phyloP scores from a whole-genome alignment of 78 protist genomes.

The Anaeramoeba ignava region DNA sequence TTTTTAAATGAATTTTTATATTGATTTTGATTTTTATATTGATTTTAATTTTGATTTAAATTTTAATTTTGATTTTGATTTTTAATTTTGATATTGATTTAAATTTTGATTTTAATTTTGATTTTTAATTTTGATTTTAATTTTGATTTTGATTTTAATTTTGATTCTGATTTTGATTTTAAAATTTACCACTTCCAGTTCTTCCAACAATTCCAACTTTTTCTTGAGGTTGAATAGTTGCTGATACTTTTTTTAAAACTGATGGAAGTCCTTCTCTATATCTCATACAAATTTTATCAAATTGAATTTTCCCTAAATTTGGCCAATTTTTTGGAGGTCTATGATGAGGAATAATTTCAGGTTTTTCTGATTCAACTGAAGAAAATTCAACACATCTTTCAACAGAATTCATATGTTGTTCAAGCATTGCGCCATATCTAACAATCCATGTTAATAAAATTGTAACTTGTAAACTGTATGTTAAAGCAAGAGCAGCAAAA shows the following conservation, averaged over 20 bases:
- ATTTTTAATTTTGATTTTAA: too few relatives aligned
- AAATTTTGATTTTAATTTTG: too few relatives aligned
- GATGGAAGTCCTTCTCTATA: background rate
- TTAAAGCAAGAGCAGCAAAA: slow-evolving; percentile 15
- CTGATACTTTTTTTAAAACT: background rate
- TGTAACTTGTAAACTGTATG: slow-evolving; percentile 1
- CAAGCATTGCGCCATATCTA: slow-evolving; percentile 14
- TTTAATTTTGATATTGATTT: too few relatives aligned
- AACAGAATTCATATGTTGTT: slow-evolving; percentile 20
- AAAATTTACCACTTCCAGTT: too few relatives aligned
- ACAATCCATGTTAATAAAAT: slow-evolving; percentile 8
- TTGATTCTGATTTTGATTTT: too few relatives aligned
- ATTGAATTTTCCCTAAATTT: background rate
- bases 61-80: too few relatives aligned
- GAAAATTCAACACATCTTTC: slow-evolving; percentile 36
- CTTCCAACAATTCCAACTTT: too few relatives aligned
- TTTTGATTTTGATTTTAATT: too few relatives aligned
- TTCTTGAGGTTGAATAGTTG: too few relatives aligned
- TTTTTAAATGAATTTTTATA: too few relatives aligned
- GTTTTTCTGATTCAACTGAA: slow-evolving; percentile 10
- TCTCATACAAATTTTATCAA: background rate
- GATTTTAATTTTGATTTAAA: too few relatives aligned
- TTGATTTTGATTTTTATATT: too few relatives aligned
- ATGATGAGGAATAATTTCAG: background rate
- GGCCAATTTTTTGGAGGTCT: background rate